Evolutionary conservation across 495 filamentous ascomycete species (phyloP).

Genomic region (Lepidopterella palustris): DNA sequence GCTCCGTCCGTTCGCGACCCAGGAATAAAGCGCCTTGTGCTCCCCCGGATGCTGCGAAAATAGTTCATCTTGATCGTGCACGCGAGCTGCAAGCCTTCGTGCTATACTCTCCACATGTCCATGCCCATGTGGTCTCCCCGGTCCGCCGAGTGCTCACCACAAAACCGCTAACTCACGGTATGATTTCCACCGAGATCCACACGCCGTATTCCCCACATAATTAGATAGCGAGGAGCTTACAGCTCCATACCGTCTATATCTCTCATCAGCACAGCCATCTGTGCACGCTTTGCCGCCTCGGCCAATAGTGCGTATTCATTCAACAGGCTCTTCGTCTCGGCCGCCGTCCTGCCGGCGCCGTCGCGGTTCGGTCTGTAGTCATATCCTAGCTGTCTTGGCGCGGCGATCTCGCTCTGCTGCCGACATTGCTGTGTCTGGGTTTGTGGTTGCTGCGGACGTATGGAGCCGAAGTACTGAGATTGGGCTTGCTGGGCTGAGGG

Average conservation of each 20-base stretch:
- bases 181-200: background rate
- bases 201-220: background rate
- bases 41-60: no score
- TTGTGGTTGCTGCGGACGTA: constrained; percentile 18
- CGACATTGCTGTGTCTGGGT: constrained; percentile 13
- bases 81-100: no score
- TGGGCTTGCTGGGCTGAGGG: constrained; percentile 28
- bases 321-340: constrained; percentile 55
- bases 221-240: constrained; percentile 30
- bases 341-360: constrained; percentile 32
- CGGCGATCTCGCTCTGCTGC: background rate
- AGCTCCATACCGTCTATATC: constrained; percentile 67
- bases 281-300: constrained; percentile 90
- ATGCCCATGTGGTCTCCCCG: no score
- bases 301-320: constrained; percentile 80
- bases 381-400: constrained; percentile 1
- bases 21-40: no score
- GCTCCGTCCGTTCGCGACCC: no score
- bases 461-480: constrained; percentile 24
- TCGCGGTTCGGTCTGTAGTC: constrained; percentile 17
- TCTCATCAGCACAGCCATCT: constrained; percentile 78
- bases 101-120: no score
- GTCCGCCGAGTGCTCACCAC: no score
- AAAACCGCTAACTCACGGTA: no score
- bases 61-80: no score